Conservation (phyloP, 345 rosid species). For the Aquilaria malaccensis region DNA sequence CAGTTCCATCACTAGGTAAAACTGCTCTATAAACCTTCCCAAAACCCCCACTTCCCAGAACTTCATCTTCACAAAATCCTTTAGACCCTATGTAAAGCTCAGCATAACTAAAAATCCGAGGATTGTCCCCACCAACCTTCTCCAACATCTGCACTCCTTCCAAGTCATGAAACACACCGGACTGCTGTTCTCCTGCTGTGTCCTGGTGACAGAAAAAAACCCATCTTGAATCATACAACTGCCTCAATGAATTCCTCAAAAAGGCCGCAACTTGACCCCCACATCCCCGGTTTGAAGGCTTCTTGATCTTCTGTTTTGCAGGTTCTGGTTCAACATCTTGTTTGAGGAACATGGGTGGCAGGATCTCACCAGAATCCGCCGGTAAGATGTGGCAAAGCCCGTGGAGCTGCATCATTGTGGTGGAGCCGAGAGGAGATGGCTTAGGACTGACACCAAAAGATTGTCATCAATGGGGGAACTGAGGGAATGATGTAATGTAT, state of each 20-base stretch:
- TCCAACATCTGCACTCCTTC: conserved; percentile 74
- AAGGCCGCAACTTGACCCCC: conserved; percentile 34
- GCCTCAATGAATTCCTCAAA: conserved; percentile 31
- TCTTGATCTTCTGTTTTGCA: conserved; percentile 13
- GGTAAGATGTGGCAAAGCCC: conserved; percentile 72
- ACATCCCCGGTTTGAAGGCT: conserved; percentile 32
- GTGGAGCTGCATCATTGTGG: conserved; percentile 28
- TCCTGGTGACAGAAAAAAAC: conserved; percentile 18
- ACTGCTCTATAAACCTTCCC: conserved; percentile 28
- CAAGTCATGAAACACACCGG: conserved; percentile 46
- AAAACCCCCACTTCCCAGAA: conserved; percentile 32
- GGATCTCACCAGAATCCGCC: conserved; percentile 41
- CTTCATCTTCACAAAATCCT: conserved; percentile 19
- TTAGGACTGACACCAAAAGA: not conserved
- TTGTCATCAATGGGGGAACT: not conserved
- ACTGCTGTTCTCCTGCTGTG: conserved; percentile 11
- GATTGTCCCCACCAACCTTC: conserved; percentile 71
- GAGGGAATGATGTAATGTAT: not conserved
- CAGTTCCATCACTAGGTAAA: conserved; percentile 12
- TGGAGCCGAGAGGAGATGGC: not conserved
- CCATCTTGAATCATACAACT: conserved; percentile 39
- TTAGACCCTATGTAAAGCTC: conserved; percentile 26
- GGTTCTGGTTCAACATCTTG: not conserved
- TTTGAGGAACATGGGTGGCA: conserved; percentile 16
- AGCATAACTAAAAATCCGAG: conserved; percentile 24